Percentiles rank a stretch among this genome's conserved stretches.
Conservation (phyloP, 306 rosid genomes). For the Casuarina equisetifolia region DNA sequence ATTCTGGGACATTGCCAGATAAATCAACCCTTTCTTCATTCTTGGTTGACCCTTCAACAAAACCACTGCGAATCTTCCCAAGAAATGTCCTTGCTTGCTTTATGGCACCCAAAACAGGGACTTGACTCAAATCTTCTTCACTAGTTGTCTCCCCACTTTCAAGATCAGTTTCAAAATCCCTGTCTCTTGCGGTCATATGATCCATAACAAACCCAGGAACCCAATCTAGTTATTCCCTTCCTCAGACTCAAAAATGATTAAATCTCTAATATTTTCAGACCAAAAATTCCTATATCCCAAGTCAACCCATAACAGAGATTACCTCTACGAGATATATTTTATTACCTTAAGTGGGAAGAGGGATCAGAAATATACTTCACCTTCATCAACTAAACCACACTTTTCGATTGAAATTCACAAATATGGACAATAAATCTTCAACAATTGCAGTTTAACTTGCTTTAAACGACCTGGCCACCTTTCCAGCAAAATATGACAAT, state of each 20-base stretch:
- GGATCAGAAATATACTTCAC: constrained; percentile 10
- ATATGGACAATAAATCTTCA: constrained; percentile 18
- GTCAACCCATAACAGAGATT: constrained; percentile 38
- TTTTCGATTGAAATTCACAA: constrained; percentile 21
- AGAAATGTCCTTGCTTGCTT: constrained; percentile 44
- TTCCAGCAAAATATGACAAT: constrained; percentile 15
- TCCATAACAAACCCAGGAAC: constrained; percentile 51
- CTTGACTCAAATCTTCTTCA: constrained; percentile 47
- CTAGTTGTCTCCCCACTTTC: constrained; percentile 51
- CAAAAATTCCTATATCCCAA: constrained; percentile 12
- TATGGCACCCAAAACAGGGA: constrained; percentile 31
- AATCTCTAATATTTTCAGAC: constrained; percentile 17
- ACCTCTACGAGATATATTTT: constrained; percentile 21
- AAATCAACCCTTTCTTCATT: constrained; percentile 42
- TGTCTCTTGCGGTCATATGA: constrained; percentile 32
- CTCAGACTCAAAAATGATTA: constrained; percentile 19
- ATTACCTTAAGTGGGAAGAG: constrained; percentile 11
- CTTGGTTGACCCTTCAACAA: constrained; percentile 42
- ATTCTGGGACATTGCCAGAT: constrained; percentile 35
- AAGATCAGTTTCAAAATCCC: constrained; percentile 59
- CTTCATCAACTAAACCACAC: constrained; percentile 34
- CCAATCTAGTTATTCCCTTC: constrained; percentile 15
- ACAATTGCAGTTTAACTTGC: constrained; percentile 24
- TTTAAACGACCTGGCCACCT: constrained; percentile 19
- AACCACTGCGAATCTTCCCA: constrained; percentile 45